Evolutionary conservation across 257 asterid genomes (phyloP), one percentile per base, ranked within the genome.

Genomic region (Solanum phureja): DNA sequence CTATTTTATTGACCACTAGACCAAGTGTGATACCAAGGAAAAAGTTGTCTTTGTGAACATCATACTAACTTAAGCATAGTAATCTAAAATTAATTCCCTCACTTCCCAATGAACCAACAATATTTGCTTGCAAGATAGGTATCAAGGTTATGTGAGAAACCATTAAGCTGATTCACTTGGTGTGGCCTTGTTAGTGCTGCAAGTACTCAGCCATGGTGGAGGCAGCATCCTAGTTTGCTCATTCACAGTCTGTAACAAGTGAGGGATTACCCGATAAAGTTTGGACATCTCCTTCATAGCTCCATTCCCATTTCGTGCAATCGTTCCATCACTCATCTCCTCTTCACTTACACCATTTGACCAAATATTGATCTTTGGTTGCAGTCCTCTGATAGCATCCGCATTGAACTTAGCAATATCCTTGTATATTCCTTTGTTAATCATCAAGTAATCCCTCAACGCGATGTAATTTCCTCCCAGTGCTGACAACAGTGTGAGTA

Each of bases 301-400:
- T 27, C 86, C 68, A 81, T 44, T 29, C 46, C 85, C 40, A 8
- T 44, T 79, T 44, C 85, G 38, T 79, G 66, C 9, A 3, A 0
- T 4, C 23, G 9, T 44, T 79, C 66, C 85, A 79, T 79, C 66
- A 2, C 5, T 79, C 37, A 79, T 79, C 64, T 42, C 37, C 66
- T 52, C 84, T 46, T 81, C 85, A 46, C 84, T 49, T 23, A 16
- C 66, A 8, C 40, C 87, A 13, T 24, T 89, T 0, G 93, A 93
- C 98, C 98, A 94, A 21, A 94, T 93, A 90, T 93, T 94, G 74
- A 93, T 90, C 85, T 91, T 93, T 0, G 98, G 98, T 77, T 93
- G 94, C 86, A 94, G 89, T 16, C 98, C 95, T 6, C 83, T 88
- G 18, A 93, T 86, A 0, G 93, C 98, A 29, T 93, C 91, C 0